A percentile compares a stretch with the other conserved stretches of the same genome.
Conservation (phyloP, 345 rosid genomes). For the Lepidium sativum region DNA sequence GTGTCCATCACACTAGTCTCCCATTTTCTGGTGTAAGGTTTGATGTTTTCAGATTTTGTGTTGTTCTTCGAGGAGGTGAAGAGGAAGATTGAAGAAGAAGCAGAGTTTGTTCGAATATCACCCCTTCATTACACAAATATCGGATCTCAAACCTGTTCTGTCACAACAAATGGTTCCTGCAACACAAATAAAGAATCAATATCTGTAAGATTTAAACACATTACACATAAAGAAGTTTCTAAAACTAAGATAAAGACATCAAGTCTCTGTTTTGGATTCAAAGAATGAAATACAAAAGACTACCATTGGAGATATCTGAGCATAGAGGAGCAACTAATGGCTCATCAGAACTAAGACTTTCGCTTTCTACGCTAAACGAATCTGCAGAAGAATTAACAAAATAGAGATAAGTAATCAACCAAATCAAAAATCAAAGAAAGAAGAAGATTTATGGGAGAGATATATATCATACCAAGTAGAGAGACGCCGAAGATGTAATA, state of each 20-base stretch:
- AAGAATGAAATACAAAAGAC: too few relatives aligned
- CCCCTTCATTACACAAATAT: slow-evolving; percentile 72
- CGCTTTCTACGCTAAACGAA: slow-evolving; percentile 40
- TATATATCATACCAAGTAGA: slow-evolving; percentile 35
- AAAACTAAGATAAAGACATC: not conserved
- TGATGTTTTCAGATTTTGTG: slow-evolving; percentile 46
- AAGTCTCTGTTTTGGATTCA: not conserved
- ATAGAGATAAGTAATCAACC: not conserved
- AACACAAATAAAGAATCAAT: not conserved
- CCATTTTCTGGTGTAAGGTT: slow-evolving; percentile 88
- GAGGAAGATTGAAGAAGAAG: slow-evolving; percentile 59
- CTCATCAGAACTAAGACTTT: slow-evolving; percentile 21
- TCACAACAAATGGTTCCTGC: slow-evolving; percentile 79
- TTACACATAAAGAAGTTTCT: not conserved
- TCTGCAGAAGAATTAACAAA: slow-evolving; percentile 34
- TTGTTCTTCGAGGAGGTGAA: slow-evolving; percentile 26
- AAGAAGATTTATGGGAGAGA: not conserved
- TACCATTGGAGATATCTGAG: slow-evolving; percentile 55
- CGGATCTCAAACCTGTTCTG: slow-evolving; percentile 53
- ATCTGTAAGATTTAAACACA: not conserved
- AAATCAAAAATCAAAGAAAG: not conserved
- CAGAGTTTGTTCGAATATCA: slow-evolving; percentile 53
- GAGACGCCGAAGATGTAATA: slow-evolving; percentile 39
- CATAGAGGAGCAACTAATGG: slow-evolving; percentile 35
- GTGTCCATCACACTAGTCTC: slow-evolving; percentile 65